phyloP scores from a whole-genome alignment of 2,329 filamentous ascomycete species.

The Alternaria consortialis region DNA sequence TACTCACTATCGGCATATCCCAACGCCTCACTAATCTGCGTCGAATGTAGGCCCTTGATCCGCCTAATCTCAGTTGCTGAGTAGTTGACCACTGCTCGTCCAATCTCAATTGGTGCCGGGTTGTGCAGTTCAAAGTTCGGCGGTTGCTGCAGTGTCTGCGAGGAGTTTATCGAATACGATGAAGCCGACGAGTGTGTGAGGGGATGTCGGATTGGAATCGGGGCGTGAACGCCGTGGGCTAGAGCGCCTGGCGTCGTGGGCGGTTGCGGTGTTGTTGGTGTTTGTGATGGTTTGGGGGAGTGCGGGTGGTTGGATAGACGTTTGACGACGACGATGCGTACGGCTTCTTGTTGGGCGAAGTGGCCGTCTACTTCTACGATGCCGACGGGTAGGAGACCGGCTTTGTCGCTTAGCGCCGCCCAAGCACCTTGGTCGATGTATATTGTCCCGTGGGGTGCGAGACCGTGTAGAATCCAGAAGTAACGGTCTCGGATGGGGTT shows the following conservation, averaged over 20 bases:
- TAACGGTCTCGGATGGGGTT: slow-evolving; percentile 19
- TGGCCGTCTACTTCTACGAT: slow-evolving; percentile 86
- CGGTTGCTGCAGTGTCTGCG: slow-evolving; percentile 22
- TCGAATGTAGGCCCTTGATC: slow-evolving; percentile 85
- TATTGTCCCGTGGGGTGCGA: slow-evolving; percentile 86
- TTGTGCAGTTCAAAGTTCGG: slow-evolving; percentile 45
- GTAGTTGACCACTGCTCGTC: slow-evolving; percentile 91
- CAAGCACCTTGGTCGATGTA: slow-evolving; percentile 94
- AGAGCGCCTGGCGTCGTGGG: slow-evolving; percentile 25
- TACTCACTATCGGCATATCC: slow-evolving; percentile 97
- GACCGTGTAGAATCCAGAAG: slow-evolving; percentile 88
- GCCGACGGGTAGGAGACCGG: slow-evolving; percentile 88
- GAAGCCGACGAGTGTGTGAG: slow-evolving; percentile 7
- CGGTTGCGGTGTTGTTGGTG: slow-evolving; percentile 2
- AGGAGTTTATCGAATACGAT: slow-evolving; percentile 25
- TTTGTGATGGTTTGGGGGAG: slow-evolving; percentile 6
- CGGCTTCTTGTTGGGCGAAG: slow-evolving; percentile 92
- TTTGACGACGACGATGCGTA: slow-evolving; percentile 83
- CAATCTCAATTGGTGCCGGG: slow-evolving; percentile 72
- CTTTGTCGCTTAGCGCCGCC: slow-evolving; percentile 80
- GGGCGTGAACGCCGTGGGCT: slow-evolving; percentile 28
- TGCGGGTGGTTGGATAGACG: slow-evolving; percentile 46
- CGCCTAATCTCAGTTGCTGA: slow-evolving; percentile 81
- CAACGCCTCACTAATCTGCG: slow-evolving; percentile 79
- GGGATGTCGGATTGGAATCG: slow-evolving; percentile 31